These are phyloP conservation scores for Suillus subalutaceus DNA, from an alignment of 768 basidiomycete species.

Conservation along the genomic window DNA sequence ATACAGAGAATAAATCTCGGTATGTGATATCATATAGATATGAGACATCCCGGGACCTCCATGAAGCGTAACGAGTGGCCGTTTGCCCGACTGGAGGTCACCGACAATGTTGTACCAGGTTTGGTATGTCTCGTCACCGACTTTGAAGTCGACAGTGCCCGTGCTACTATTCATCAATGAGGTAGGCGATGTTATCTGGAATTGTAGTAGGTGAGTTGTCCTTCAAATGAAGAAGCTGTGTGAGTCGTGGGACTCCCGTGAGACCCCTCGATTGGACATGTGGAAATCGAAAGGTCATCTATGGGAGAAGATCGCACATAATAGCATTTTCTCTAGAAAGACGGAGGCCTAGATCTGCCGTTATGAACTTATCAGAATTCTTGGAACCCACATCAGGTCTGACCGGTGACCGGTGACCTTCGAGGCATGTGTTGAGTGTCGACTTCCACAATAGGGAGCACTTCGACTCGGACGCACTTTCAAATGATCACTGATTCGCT, in stretches of 20 bases:
- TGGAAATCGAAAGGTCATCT: background rate
- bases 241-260: background rate
- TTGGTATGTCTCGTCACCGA: slow-evolving; percentile 31
- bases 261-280: background rate
- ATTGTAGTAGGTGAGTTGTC: background rate
- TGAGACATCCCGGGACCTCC: slow-evolving; percentile 50
- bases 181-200: too few species aligned
- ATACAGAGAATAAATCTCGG: slow-evolving; percentile 33
- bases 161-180: slow-evolving; percentile 25
- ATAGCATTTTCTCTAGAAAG: background rate
- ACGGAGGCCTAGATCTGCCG: background rate
- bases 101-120: slow-evolving; percentile 51
- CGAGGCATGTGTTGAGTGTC: background rate
- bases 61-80: slow-evolving; percentile 47
- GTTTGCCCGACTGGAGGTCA: slow-evolving; percentile 33
- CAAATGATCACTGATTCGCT: background rate
- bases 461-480: background rate
- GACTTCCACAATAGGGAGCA: background rate
- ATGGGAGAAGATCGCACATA: background rate
- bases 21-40: slow-evolving; percentile 42
- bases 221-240: background rate
- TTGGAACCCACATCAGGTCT: background rate
- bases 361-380: background rate
- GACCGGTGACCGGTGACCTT: background rate
- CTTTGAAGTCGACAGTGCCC: slow-evolving; percentile 24